Evolutionary conservation across 148 eudicot species (phyloP), one percentile per base, ranked within the genome.

Genomic region (Camellia granthamiana): DNA sequence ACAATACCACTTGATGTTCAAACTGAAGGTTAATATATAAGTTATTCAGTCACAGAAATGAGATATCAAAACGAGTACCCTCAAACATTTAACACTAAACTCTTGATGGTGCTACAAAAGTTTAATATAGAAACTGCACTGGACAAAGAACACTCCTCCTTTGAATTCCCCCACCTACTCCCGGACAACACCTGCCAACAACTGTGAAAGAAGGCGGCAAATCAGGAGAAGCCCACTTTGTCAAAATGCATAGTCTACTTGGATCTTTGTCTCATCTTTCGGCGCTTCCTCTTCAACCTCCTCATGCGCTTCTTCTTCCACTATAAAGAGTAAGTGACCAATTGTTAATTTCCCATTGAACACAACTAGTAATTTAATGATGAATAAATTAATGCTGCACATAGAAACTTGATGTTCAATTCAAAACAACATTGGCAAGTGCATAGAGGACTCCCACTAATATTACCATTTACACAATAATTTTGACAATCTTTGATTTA

Each of bases 301-400:
- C 84, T 81, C 84, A 81, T 81, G 5, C 84, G 61, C 84, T 81
- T 81, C 84, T 81, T 81, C 76, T 81, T 81, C 83, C 83, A 81
- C 83, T 81, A 61, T 54, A 68, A 54, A 13, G 9, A 43, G 46
- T 21, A 47, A 19, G 55, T 2, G 8, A 58, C 6, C 11, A 43
- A 41, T n/a, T 65, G 38, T 41, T 66, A 60, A 55, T 5, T 54
- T 14, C 42, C 42, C 16, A 43, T 69, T 44, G 42, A 78, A 61
- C 41, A 13, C 49, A 5, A 5, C 1, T 30, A n/a, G 43, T 16
- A 56, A 21, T 23, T 54, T 46, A 56, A 58, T 16, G 44, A 13
- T 21, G 15, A 74, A 56, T 2, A 10, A 61, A 38, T 16, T 18
- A 7, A n/a, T 49, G 44, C 54, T 46, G 74, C 54, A 18, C 56